Base-by-base conservation (phyloP, 2,329 filamentous ascomycete genomes). In the Graphium sp. region DNA sequence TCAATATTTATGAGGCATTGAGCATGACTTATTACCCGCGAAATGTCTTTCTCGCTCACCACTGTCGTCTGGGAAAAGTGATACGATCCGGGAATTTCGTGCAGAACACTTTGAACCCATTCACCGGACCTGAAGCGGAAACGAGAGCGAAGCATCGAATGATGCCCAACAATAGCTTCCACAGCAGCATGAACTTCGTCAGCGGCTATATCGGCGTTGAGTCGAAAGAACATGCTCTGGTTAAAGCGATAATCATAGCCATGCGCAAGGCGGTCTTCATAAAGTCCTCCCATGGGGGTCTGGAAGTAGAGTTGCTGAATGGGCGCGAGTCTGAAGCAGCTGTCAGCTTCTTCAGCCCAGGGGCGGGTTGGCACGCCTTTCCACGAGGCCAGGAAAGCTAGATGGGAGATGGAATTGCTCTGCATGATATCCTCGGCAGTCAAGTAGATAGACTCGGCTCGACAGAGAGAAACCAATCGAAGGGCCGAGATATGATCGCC, bases 271-370 rank as follows among this genome's bases (percentile, higher is more conserved):
- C 50, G 40, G 10, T 43, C 38, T 16, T 44, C 42, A 8, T 39
- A 33, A 26, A 50, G 43, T 2, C 46, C 49, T 5, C 54, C 54
- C 41, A 61, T 55, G 2, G 47, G 42, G 0, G 59, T 61, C 35
- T 60, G 49, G 29, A 67, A 65, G 38, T 62, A 63, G 4, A 68
- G 47, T 31, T 59, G 56, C 42, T 68, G 63, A 55, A 66, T 66
- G 4, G 62, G 55, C 1, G 62, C 60, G 7, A 67, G 48, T 7
- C 56, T 54, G 35, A 63, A 66, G 18, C 18, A 18, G 16, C 16
- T 13, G 8, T 26, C 18, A 1, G 12, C 9, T 21, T 50, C 39
- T 15, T 50, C 53, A 18, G 43, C 46, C 37, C 48, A 47, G 12
- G 43, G 40, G 10, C 43, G 41, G 4, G 39, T 40, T 24, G 47